Conservation (phyloP, 2,329 filamentous ascomycete species). For the Colletotrichum gloeosporioides region DNA sequence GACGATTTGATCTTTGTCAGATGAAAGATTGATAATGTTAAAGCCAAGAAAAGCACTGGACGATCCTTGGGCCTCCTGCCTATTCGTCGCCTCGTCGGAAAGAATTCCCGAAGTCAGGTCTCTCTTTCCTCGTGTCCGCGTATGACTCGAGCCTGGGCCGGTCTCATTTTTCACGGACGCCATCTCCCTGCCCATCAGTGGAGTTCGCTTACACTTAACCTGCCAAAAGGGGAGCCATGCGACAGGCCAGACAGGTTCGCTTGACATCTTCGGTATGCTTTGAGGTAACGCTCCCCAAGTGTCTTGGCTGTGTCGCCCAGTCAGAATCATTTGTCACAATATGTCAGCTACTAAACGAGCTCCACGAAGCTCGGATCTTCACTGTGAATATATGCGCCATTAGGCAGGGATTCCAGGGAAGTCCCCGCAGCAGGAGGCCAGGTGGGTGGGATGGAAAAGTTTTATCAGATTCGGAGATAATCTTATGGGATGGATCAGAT, state of each 20-base stretch:
- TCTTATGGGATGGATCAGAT: not conserved
- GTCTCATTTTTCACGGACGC: not conserved
- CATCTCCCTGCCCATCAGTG: not conserved
- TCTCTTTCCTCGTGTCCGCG: not conserved
- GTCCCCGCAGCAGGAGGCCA: not conserved
- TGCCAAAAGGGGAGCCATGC: not conserved
- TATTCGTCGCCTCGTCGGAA: not conserved
- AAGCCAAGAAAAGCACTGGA: not conserved
- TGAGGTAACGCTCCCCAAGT: not conserved
- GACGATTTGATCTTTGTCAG: not conserved
- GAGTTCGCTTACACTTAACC: not conserved
- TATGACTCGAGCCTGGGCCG: not conserved
- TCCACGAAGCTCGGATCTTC: not conserved
- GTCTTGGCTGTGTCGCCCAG: not conserved
- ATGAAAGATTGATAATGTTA: not conserved
- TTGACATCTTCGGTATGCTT: not conserved
- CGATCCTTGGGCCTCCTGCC: not conserved
- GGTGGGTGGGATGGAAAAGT: not conserved
- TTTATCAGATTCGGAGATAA: conserved; percentile 11
- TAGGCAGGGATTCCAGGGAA: not conserved
- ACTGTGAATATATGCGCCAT: not conserved
- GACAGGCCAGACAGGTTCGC: not conserved
- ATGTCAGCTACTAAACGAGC: not conserved
- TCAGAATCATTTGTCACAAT: not conserved
- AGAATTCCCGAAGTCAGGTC: not conserved